A percentile compares a stretch with the other conserved stretches of the same genome.
Evolutionary conservation across 495 filamentous ascomycete species (phyloP).

Genomic region (Neurospora sp.): DNA sequence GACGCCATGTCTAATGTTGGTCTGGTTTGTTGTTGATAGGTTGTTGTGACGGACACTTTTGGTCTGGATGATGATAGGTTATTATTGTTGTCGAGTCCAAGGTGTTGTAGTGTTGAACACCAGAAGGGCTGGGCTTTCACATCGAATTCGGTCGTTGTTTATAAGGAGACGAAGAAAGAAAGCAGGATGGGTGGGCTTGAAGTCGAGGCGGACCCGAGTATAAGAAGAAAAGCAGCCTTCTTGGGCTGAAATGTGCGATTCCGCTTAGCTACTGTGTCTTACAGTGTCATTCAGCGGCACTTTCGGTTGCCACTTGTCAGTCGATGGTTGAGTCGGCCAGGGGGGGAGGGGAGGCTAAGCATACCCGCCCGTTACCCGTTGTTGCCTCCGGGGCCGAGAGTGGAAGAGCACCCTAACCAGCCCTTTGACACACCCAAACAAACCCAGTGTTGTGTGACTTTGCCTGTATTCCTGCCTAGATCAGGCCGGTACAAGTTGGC

Average conservation of each 20-base stretch:
- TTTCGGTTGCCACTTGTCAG: slow-evolving; percentile 33
- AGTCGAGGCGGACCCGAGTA: slow-evolving; percentile 3
- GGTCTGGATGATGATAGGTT: not conserved
- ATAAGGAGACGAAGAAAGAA: slow-evolving; percentile 3
- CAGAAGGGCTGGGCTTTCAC: not conserved
- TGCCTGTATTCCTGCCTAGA: slow-evolving; percentile 13
- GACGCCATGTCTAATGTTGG: slow-evolving; percentile 19
- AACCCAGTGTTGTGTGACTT: slow-evolving; percentile 13
- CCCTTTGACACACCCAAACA: not conserved
- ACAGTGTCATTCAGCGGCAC: slow-evolving; percentile 22
- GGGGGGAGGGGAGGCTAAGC: slow-evolving; percentile 21
- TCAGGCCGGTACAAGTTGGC: not conserved
- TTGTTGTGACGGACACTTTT: not conserved
- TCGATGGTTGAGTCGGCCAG: slow-evolving; percentile 23
- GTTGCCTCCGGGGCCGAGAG: slow-evolving; percentile 5
- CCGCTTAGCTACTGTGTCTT: slow-evolving; percentile 17
- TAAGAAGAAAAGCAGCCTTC: slow-evolving; percentile 18
- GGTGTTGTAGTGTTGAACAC: not conserved
- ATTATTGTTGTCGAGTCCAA: not conserved
- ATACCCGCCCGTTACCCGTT: slow-evolving; percentile 22
- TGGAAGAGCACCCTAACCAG: slow-evolving; percentile 7
- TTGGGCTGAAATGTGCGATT: slow-evolving; percentile 28
- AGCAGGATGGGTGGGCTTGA: slow-evolving; percentile 4
- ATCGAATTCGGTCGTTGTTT: not conserved
- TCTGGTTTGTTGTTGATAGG: slow-evolving; percentile 4